A percentile compares a stretch with the other conserved stretches of the same genome.
Conservation (phyloP, 2,329 filamentous ascomycete species). For the Cladophialophora immunda region DNA sequence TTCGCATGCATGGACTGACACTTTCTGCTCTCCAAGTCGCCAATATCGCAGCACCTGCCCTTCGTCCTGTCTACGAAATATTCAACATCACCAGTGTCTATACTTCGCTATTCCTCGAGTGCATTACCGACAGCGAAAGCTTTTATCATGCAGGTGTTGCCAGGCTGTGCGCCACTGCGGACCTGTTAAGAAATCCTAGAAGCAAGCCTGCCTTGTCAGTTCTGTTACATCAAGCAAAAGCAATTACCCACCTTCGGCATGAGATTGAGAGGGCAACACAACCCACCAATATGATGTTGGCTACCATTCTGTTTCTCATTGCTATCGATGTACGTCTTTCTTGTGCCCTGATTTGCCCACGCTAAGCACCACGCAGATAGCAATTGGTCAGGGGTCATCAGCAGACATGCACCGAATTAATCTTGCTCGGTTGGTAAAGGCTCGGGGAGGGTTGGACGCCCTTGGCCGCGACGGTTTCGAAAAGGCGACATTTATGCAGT, state of each 20-base stretch:
- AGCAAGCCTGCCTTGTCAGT: not conserved
- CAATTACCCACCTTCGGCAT: slow-evolving; percentile 11
- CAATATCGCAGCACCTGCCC: not conserved
- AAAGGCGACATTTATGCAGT: slow-evolving; percentile 14
- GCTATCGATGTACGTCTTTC: slow-evolving; percentile 5
- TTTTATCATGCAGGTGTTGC: slow-evolving; percentile 16
- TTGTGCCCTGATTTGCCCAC: not conserved
- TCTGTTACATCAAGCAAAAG: slow-evolving; percentile 5
- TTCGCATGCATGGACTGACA: not conserved
- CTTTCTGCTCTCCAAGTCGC: not conserved
- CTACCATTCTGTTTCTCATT: slow-evolving; percentile 13
- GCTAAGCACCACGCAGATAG: slow-evolving; percentile 3
- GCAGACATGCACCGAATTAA: slow-evolving; percentile 10
- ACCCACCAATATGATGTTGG: slow-evolving; percentile 10
- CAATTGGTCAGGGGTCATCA: slow-evolving; percentile 2
- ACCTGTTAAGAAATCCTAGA: not conserved
- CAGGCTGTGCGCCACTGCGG: not conserved
- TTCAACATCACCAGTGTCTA: slow-evolving; percentile 12
- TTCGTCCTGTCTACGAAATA: slow-evolving; percentile 14
- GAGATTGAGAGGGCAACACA: slow-evolving; percentile 2
- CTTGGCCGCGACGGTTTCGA: slow-evolving; percentile 8
- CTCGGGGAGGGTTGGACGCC: slow-evolving; percentile 2
- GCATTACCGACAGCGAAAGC: slow-evolving; percentile 8
- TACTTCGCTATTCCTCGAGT: slow-evolving; percentile 12
- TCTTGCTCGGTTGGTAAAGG: slow-evolving; percentile 1